Base-by-base conservation (phyloP, 164 flowering plant genomes). In the Cinnamomum micranthum region DNA sequence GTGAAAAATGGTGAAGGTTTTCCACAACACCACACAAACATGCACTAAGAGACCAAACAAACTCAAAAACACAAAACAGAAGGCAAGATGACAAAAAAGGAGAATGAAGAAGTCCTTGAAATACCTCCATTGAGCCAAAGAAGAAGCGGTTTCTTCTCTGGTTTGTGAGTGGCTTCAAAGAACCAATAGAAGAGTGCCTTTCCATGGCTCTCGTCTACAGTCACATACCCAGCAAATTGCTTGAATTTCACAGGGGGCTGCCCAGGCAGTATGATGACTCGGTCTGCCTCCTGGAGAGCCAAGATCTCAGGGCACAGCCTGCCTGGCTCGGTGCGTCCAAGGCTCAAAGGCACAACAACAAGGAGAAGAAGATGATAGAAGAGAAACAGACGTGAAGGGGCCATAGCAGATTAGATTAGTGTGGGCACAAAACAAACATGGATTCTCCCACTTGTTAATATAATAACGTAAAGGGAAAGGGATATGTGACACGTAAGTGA, bases 151-250 rank as follows among this genome's bases (percentile, higher is more conserved):
- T 87, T 84, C 1, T 80, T 52, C 1, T 78, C 22, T 28, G 91
- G 89, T 0, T 83, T 69, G 19, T 78, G 67, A 1, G 78, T 73
- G 6, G 91, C 89, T 76, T 89, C 91, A 35, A 86, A 86, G 55
- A 89, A 89, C 91, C 92, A 89, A 80, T 89, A 88, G 73, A 89
- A 89, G 74, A 89, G 86, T 58, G 93, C 89, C 75, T 80, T 85
- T 27, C 89, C 90, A 71, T 84, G 86, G 12, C 72, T 81, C 73
- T 81, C 73, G 63, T 86, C 77, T 11, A 86, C 88, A 0, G 86
- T 87, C 15, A 90, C 83, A 77, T 88, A 90, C 0, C 93, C 93
- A 2, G 92, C 77, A 70, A 79, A 88, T 5, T 90, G 92, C 75
- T 76, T 77, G 82, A 90, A 90, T 3, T 68, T 80, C 69, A 88